phyloP scores from a whole-genome alignment of 345 rosid genomes.

The Hibiscus tridactylites region DNA sequence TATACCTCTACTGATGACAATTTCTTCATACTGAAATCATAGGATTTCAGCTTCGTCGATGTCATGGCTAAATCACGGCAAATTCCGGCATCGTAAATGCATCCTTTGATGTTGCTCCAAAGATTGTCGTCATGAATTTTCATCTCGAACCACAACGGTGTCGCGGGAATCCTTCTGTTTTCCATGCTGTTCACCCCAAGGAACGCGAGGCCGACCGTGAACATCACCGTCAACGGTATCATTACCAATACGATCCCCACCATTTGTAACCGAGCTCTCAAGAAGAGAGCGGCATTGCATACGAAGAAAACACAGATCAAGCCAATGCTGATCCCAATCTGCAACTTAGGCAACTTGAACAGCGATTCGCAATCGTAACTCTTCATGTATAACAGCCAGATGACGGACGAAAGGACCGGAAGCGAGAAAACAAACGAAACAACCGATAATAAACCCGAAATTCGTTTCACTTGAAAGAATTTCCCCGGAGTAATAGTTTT shows the following conservation, averaged over 20 bases:
- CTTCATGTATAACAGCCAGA: constrained; percentile 64
- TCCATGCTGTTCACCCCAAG: constrained; percentile 50
- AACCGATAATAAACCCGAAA: constrained; percentile 31
- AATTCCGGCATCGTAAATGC: constrained; percentile 37
- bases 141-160: constrained; percentile 37
- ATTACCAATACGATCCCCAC: constrained; percentile 41
- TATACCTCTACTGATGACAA: constrained; percentile 54
- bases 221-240: constrained; percentile 44
- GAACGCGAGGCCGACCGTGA: constrained; percentile 49
- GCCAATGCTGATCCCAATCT: constrained; percentile 33
- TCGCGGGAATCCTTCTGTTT: constrained; percentile 14
- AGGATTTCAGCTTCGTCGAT: constrained; percentile 21
- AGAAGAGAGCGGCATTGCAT: constrained; percentile 30
- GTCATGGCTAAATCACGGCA: constrained; percentile 39
- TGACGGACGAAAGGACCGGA: constrained; percentile 47
- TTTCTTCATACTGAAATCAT: constrained; percentile 30
- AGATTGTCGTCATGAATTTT: constrained; percentile 30
- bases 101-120: constrained; percentile 29
- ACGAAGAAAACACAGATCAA: constrained; percentile 42
- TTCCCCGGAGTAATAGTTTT: not conserved
- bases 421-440: constrained; percentile 50
- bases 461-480: not conserved
- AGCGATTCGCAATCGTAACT: constrained; percentile 65
- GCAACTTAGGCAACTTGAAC: constrained; percentile 46
- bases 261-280: constrained; percentile 39